These are phyloP conservation scores for Ophiocordyceps camponoti-rufipedis DNA, from an alignment of 2,329 filamentous ascomycete genomes.

Conservation along the genomic window DNA sequence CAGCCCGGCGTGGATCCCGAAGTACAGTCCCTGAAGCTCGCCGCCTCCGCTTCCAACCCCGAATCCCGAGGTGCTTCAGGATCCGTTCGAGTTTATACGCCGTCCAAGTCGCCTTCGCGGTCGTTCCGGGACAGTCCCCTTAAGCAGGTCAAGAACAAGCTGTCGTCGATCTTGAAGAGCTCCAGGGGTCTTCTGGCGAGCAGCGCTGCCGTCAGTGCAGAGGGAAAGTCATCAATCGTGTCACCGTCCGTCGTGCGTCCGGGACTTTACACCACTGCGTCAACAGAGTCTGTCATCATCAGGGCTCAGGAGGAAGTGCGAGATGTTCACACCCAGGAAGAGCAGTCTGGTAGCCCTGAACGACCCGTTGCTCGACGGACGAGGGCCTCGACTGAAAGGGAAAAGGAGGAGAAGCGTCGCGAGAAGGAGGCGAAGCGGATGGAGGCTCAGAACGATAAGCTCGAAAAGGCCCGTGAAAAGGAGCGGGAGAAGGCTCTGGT, in stretches of 20 bases:
- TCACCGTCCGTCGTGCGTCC: conserved; percentile 33
- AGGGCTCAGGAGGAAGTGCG: conserved; percentile 8
- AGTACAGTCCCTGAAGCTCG: conserved; percentile 31
- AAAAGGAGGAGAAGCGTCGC: conserved; percentile 45
- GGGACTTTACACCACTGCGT: conserved; percentile 23
- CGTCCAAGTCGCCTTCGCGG: conserved; percentile 37
- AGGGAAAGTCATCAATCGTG: conserved; percentile 35
- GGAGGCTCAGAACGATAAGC: conserved; percentile 40
- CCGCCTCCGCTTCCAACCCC: conserved; percentile 40
- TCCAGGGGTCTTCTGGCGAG: conserved; percentile 76
- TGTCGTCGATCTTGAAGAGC: conserved; percentile 78
- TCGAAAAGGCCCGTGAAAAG: conserved; percentile 51
- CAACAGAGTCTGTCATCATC: conserved; percentile 27
- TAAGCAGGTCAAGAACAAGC: conserved; percentile 81
- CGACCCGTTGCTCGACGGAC: conserved; percentile 28
- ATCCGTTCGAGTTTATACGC: conserved; percentile 22
- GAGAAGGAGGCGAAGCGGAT: conserved; percentile 46
- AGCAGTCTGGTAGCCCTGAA: conserved; percentile 19
- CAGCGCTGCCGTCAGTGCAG: conserved; percentile 45
- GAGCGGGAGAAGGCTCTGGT: conserved; percentile 49
- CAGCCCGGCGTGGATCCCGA: conserved; percentile 5
- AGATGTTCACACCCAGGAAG: conserved; percentile 5
- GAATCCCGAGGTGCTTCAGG: conserved; percentile 29
- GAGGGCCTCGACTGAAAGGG: conserved; percentile 39
- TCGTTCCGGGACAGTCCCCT: conserved; percentile 55